Conservation (phyloP, 2,329 filamentous ascomycete species). For the Microsporum canis region DNA sequence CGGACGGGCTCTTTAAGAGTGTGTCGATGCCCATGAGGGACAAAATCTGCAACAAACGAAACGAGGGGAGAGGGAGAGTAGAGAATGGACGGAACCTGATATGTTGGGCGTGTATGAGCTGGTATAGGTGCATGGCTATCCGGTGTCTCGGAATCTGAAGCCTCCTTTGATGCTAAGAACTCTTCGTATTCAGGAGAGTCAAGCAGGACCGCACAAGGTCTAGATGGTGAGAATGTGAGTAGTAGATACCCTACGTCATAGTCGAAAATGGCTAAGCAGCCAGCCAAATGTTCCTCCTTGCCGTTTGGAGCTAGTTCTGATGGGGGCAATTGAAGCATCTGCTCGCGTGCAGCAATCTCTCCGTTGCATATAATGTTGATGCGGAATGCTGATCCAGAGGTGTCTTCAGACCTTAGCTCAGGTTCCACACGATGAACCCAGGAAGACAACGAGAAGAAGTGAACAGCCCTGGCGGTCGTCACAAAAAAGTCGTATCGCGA, state of each 20-base stretch:
- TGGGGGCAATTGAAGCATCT: conserved; percentile 29
- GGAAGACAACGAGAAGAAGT: conserved; percentile 43
- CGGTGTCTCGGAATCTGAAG: conserved; percentile 19
- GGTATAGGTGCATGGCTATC: conserved; percentile 17
- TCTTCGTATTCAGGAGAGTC: conserved; percentile 35
- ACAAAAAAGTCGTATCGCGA: conserved; percentile 50
- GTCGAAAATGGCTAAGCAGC: conserved; percentile 45
- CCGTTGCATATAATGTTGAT: conserved; percentile 45
- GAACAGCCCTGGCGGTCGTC: conserved; percentile 44
- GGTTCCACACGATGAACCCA: conserved; percentile 48
- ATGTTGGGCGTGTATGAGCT: conserved; percentile 31
- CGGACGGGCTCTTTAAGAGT: conserved; percentile 37
- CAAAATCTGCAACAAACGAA: conserved; percentile 33
- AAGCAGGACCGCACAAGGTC: conserved; percentile 41
- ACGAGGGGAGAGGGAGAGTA: conserved; percentile 30
- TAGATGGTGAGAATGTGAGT: conserved; percentile 38
- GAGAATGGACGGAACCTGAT: conserved; percentile 32
- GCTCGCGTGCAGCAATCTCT: conserved; percentile 38
- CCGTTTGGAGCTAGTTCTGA: conserved; percentile 14
- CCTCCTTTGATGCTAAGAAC: conserved; percentile 21
- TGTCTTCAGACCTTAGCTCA: conserved; percentile 43
- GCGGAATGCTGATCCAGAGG: conserved; percentile 45
- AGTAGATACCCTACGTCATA: conserved; percentile 48
- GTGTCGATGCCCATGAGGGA: conserved; percentile 33
- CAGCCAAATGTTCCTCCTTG: conserved; percentile 31